phyloP scores from a whole-genome alignment of 75 land plant species.

The Gnetum montanum region DNA sequence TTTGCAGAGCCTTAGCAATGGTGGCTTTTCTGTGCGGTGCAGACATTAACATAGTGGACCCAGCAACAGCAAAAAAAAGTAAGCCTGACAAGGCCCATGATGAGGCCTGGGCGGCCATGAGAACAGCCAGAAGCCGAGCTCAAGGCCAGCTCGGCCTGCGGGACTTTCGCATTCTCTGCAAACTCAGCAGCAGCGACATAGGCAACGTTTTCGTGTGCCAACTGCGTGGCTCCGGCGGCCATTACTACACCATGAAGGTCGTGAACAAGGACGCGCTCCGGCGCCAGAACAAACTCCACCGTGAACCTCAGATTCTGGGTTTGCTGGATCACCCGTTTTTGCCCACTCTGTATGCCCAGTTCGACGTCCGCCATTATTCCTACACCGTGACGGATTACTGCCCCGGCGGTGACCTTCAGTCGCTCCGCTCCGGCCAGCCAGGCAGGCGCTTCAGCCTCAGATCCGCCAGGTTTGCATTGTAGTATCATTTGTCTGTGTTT shows the following conservation, averaged over 20 bases:
- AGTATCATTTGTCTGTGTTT: not conserved
- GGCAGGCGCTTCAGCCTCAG: slow-evolving; percentile 27
- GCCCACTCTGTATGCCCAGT: slow-evolving; percentile 65
- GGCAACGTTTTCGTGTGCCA: slow-evolving; percentile 66
- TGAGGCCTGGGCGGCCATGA: slow-evolving; percentile 57
- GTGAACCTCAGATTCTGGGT: slow-evolving; percentile 60
- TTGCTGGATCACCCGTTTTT: slow-evolving; percentile 73
- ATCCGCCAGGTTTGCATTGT: slow-evolving; percentile 17
- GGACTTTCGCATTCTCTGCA: slow-evolving; percentile 53
- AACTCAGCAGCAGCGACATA: slow-evolving; percentile 64
- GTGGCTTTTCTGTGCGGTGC: too few species aligned
- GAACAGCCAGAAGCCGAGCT: slow-evolving; percentile 10
- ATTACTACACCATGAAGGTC: slow-evolving; percentile 67
- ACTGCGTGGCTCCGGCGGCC: slow-evolving; percentile 20
- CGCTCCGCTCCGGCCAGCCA: slow-evolving; percentile 43
- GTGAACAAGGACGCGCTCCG: slow-evolving; percentile 59
- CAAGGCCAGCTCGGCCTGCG: slow-evolving; percentile 37
- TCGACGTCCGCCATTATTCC: slow-evolving; percentile 59
- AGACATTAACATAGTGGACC: too few species aligned
- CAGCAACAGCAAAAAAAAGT: too few species aligned
- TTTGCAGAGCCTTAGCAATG: too few species aligned
- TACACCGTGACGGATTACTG: slow-evolving; percentile 73
- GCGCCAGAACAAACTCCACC: slow-evolving; percentile 39
- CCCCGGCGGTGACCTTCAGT: slow-evolving; percentile 69
- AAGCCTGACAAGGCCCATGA: slow-evolving; percentile 81